Conservation (phyloP, 2,329 filamentous ascomycete genomes). For the Hansfordia pulvinata region DNA sequence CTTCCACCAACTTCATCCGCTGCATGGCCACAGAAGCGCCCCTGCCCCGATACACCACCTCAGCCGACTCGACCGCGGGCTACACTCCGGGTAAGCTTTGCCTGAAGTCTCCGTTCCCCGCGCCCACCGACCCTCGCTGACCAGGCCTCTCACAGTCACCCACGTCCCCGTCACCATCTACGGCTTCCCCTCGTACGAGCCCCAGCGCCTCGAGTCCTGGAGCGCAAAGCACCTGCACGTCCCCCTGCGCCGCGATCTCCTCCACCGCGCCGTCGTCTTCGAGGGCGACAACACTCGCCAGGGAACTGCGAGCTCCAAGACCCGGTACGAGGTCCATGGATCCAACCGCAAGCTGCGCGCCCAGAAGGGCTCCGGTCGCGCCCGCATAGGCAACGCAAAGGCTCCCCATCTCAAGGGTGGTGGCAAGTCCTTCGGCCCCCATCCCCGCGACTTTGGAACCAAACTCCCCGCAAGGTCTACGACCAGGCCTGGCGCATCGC, state of each 20-base stretch:
- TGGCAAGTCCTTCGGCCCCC: constrained; percentile 80
- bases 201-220: constrained; percentile 63
- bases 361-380: constrained; percentile 76
- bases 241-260: constrained; percentile 77
- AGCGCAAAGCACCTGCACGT: constrained; percentile 72
- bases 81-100: constrained; percentile 13
- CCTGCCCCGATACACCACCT: constrained; percentile 21
- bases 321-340: constrained; percentile 69
- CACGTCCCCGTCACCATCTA: constrained; percentile 77
- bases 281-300: constrained; percentile 82
- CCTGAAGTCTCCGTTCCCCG: constrained; percentile 31
- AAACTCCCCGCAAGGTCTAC: constrained; percentile 76
- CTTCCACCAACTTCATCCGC: constrained; percentile 26
- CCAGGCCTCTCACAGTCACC: constrained; percentile 25
- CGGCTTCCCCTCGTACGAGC: constrained; percentile 81
- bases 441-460: constrained; percentile 82
- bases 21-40: constrained; percentile 42
- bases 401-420: constrained; percentile 74
- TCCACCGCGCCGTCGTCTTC: constrained; percentile 84
- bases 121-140: constrained; percentile 1
- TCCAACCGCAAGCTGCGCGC: constrained; percentile 68
- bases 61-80: constrained; percentile 19
- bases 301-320: constrained; percentile 76
- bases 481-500: constrained; percentile 92
- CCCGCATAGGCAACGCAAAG: constrained; percentile 70